These are phyloP conservation scores for Meripilus lineatus DNA, from an alignment of 1,284 basidiomycete genomes.

Conservation along the genomic window DNA sequence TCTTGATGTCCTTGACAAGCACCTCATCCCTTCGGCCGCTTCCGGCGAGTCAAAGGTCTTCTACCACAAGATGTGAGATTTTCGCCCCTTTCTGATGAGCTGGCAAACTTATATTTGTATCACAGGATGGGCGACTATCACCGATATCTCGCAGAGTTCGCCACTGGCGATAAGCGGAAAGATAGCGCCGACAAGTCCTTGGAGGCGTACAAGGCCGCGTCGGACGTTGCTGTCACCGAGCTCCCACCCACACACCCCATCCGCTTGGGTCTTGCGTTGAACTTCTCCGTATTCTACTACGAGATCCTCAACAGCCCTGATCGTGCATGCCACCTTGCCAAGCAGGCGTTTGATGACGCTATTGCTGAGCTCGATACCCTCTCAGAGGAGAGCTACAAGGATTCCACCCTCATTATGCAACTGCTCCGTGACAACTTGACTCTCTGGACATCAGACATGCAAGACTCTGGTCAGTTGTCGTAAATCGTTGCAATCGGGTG, in stretches of 20 bases:
- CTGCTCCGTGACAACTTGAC: constrained; percentile 98
- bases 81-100: neutral
- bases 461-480: constrained; percentile 65
- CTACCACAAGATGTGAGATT: constrained; percentile 98
- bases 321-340: constrained; percentile 98
- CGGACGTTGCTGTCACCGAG: constrained; percentile 96
- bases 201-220: constrained; percentile 99
- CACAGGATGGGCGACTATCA: constrained; percentile 99
- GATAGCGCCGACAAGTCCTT: constrained; percentile 98
- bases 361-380: constrained; percentile 99
- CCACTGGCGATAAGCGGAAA: constrained; percentile 98
- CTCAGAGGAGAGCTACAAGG: constrained; percentile 99
- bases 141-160: constrained; percentile 99
- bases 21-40: constrained; percentile 97
- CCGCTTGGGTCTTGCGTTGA: constrained; percentile 97
- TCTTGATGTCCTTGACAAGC: constrained; percentile 97
- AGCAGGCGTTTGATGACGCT: constrained; percentile 99
- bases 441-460: constrained; percentile 98
- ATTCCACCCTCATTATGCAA: constrained; percentile 99
- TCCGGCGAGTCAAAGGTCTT: constrained; percentile 99
- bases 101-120: constrained; percentile 5
- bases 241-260: constrained; percentile 99
- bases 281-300: constrained; percentile 99
- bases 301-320: constrained; percentile 99
- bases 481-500: neutral